phyloP scores from a whole-genome alignment of 73 alveolate genomes.

The Blepharisma japonicum region DNA sequence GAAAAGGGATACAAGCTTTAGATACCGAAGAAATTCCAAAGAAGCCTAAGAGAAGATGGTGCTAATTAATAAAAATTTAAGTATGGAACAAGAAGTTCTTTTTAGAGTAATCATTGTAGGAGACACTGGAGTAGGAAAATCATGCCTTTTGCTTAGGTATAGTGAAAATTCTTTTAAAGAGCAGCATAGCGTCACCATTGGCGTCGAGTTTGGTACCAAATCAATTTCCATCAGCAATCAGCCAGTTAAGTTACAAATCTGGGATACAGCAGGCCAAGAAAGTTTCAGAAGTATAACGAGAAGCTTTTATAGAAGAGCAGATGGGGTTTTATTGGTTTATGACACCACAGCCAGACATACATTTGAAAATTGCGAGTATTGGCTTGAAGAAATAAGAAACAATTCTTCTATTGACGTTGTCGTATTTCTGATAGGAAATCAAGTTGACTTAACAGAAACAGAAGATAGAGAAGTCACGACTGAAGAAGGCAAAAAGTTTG shows the following conservation, averaged over 20 bases:
- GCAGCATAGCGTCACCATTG: conserved; percentile 67
- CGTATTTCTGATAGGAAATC: conserved; percentile 46
- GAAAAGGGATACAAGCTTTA: too few relatives aligned
- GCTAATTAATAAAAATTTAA: neutral
- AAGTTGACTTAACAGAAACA: conserved; percentile 49
- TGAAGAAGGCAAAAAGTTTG: conserved; percentile 68
- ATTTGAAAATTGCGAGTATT: conserved; percentile 39
- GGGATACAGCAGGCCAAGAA: conserved; percentile 95
- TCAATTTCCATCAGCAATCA: conserved; percentile 34
- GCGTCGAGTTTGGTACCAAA: conserved; percentile 65
- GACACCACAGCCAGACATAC: conserved; percentile 39
- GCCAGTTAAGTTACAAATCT: conserved; percentile 52
- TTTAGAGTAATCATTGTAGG: conserved; percentile 23
- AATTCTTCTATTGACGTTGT: conserved; percentile 46
- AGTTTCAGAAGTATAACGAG: conserved; percentile 86
- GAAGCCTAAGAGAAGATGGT: too few relatives aligned
- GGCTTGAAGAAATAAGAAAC: conserved; percentile 50
- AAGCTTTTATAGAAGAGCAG: conserved; percentile 88
- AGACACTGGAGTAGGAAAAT: conserved; percentile 62
- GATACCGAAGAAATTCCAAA: too few relatives aligned
- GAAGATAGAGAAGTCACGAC: conserved; percentile 61
- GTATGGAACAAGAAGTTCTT: neutral
- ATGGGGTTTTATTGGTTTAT: conserved; percentile 72
- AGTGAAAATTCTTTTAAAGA: conserved; percentile 50
- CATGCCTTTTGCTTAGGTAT: conserved; percentile 55